Conservation (phyloP, 2,329 filamentous ascomycete genomes). For the Ophiostoma sp. region DNA sequence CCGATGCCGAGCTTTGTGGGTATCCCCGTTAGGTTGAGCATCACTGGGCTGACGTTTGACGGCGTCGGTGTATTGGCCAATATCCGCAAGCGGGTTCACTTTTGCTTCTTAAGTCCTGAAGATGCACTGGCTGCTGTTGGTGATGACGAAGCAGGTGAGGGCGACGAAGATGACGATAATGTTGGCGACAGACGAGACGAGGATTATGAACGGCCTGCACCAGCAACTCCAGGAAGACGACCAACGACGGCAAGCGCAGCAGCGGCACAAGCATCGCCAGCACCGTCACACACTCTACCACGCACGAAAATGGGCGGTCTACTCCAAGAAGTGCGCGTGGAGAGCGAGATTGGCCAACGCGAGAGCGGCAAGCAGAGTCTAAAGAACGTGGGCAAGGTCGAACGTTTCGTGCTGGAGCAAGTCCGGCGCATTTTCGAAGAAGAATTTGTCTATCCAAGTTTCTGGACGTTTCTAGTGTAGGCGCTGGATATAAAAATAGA, state of each 20-base stretch:
- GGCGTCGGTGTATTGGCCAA: constrained; percentile 90
- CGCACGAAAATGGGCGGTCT: constrained; percentile 64
- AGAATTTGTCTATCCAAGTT: constrained; percentile 97
- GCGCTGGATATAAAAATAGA: neutral
- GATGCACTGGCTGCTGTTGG: constrained; percentile 77
- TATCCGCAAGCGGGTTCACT: constrained; percentile 84
- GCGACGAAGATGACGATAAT: neutral
- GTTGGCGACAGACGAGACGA: neutral
- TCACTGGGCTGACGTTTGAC: constrained; percentile 93
- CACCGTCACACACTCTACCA: neutral
- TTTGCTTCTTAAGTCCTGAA: constrained; percentile 91
- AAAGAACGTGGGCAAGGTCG: constrained; percentile 98
- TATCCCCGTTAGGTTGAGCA: constrained; percentile 89
- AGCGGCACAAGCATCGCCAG: constrained; percentile 31
- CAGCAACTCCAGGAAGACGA: constrained; percentile 19
- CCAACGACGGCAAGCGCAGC: constrained; percentile 32
- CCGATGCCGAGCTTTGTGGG: constrained; percentile 98
- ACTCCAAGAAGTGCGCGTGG: constrained; percentile 89
- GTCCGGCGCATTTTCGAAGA: constrained; percentile 97
- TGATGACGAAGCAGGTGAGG: constrained; percentile 44
- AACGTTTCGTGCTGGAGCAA: constrained; percentile 95
- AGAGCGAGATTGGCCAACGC: constrained; percentile 94
- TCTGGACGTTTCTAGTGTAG: constrained; percentile 92
- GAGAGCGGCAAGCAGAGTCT: constrained; percentile 90
- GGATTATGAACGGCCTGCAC: neutral